Evolutionary conservation across 106 monocot genomes (phyloP), one percentile per base, ranked within the genome.

Genomic region (Triglochin maritima): DNA sequence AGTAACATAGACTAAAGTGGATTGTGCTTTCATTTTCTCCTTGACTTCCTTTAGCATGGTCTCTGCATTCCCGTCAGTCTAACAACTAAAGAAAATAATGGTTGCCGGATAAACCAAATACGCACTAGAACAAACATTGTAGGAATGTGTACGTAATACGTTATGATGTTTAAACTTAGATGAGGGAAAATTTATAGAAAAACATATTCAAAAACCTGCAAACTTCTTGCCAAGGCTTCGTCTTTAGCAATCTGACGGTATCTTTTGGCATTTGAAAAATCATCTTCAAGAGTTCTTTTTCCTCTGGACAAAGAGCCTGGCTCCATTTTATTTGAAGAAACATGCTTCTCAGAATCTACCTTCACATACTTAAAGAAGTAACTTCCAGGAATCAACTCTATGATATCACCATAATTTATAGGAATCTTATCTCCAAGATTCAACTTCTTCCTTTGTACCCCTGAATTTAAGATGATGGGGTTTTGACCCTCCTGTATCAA

Each of bases 311-410:
- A 68, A 43, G 47, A 65, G 44, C 68, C 64, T 49, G 70, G 60
- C 49, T 58, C 50, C 63, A 50, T 69, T 55, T 50, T 59, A 47
- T 73, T 69, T 63, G 66, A 72, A 43, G 68, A 68, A 53, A 47
- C 56, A 65, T 71, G 13, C 17, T 46, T 63, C 5, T 78, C 71
- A 74, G 44, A n/a, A 11, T 56, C 76, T 75, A 63, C 55, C 46
- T 59, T 69, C 17, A 76, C 75, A 76, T 84, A 96, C 66, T 78
- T 90, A 60, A 86, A 85, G 9, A 78, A 74, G 83, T 86, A 76
- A 58, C 72, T 60, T 44, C 95, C 87, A 60, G 90, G 90, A 79
- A 96, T 83, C 74, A 96, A 72, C 78, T 96, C 95, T 47, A 96
- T 53, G 76, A 96, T 72, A 64, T 96, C 95, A 69, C 78, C 88